Conservation (phyloP, 495 filamentous ascomycete genomes). For the Talaromyces liani region DNA sequence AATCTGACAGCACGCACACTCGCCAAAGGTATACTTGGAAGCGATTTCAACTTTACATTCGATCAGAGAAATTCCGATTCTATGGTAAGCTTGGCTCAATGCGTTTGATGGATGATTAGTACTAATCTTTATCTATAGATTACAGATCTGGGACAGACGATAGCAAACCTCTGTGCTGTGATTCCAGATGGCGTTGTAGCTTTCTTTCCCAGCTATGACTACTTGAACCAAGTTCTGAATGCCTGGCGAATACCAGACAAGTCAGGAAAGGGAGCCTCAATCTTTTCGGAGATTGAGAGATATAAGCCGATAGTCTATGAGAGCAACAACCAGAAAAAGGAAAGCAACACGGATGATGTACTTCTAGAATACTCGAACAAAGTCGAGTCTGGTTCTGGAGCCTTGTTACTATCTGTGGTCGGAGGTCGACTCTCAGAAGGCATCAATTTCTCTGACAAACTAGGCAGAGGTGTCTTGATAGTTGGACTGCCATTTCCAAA, state of each 20-base stretch:
- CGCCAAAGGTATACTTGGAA: slow-evolving; percentile 41
- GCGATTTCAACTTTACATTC: slow-evolving; percentile 81
- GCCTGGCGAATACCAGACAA: slow-evolving; percentile 52
- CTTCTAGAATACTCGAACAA: slow-evolving; percentile 64
- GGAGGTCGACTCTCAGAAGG: slow-evolving; percentile 93
- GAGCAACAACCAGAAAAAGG: slow-evolving; percentile 35
- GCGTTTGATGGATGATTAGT: background rate
- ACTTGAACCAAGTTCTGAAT: slow-evolving; percentile 64
- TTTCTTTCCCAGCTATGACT: slow-evolving; percentile 93
- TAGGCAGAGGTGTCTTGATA: slow-evolving; percentile 83
- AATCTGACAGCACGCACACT: slow-evolving; percentile 73
- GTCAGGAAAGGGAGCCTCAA: slow-evolving; percentile 22
- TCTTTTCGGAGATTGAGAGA: slow-evolving; percentile 32
- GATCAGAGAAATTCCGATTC: slow-evolving; percentile 55
- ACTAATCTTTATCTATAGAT: slow-evolving; percentile 42
- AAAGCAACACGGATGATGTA: slow-evolving; percentile 49
- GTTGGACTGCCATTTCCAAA: slow-evolving; percentile 93
- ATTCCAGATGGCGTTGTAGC: slow-evolving; percentile 92
- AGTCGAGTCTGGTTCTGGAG: slow-evolving; percentile 61
- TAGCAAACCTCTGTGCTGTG: slow-evolving; percentile 60
- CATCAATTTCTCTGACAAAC: slow-evolving; percentile 92
- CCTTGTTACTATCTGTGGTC: slow-evolving; percentile 84
- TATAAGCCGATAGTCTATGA: slow-evolving; percentile 66
- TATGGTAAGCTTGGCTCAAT: slow-evolving; percentile 32
- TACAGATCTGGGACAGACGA: slow-evolving; percentile 61